phyloP scores from a whole-genome alignment of 148 eudicot genomes.

The Chenopodium formosanum region DNA sequence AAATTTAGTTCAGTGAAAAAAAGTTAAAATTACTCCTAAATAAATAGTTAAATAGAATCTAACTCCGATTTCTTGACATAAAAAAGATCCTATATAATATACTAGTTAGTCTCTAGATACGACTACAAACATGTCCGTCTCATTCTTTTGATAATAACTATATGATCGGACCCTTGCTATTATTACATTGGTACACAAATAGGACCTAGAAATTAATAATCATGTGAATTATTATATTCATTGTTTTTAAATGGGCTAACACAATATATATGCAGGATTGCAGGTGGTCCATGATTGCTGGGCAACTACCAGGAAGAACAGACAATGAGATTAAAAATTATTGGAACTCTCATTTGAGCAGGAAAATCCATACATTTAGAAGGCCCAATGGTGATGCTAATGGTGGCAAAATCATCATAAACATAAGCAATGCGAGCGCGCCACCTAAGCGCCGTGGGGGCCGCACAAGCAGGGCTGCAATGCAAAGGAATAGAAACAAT shows the following conservation, averaged over 20 bases:
- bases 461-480: slow-evolving; percentile 40
- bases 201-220: neutral
- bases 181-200: neutral
- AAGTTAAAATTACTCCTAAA: neutral
- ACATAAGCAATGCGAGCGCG: slow-evolving; percentile 16
- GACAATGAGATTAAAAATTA: slow-evolving; percentile 91
- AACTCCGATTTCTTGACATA: too few species aligned
- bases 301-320: slow-evolving; percentile 78
- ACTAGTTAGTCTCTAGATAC: too few species aligned
- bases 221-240: neutral
- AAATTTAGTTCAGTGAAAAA: neutral
- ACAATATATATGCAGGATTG: neutral
- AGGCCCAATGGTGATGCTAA: slow-evolving; percentile 14
- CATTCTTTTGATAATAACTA: too few species aligned
- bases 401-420: slow-evolving; percentile 17
- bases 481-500: slow-evolving; percentile 43
- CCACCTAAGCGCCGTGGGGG: slow-evolving; percentile 52
- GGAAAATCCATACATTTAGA: slow-evolving; percentile 46
- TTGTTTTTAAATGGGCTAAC: neutral
- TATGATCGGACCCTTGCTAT: neutral
- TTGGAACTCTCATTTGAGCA: slow-evolving; percentile 89
- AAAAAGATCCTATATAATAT: too few species aligned
- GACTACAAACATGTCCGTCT: too few species aligned
- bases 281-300: slow-evolving; percentile 93
- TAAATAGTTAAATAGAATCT: too few species aligned